These are phyloP conservation scores for Colletotrichum lini DNA, from an alignment of 2,329 filamentous ascomycete genomes.

Conservation along the genomic window DNA sequence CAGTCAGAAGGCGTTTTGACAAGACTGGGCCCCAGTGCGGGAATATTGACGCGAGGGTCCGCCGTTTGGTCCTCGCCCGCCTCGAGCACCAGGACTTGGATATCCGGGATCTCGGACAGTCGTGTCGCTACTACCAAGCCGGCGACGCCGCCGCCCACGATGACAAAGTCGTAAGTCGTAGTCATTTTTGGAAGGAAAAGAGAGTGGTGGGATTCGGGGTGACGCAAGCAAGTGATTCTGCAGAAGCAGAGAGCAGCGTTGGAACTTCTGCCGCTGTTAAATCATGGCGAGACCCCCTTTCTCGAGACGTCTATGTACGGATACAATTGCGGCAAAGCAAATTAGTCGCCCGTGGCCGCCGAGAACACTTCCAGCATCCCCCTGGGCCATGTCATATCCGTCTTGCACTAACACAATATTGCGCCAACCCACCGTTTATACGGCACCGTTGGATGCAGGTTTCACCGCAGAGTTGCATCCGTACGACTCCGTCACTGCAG, in stretches of 20 bases:
- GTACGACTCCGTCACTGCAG: slow-evolving; percentile 30
- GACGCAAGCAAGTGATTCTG: slow-evolving; percentile 7
- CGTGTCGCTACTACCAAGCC: slow-evolving; percentile 40
- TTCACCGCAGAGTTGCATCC: slow-evolving; percentile 34
- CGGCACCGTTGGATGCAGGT: slow-evolving; percentile 31
- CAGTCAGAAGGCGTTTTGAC: slow-evolving; percentile 47
- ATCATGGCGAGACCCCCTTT: slow-evolving; percentile 18
- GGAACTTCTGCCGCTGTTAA: slow-evolving; percentile 32
- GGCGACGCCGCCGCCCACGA: slow-evolving; percentile 42
- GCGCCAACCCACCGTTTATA: slow-evolving; percentile 24
- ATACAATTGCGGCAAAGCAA: slow-evolving; percentile 19
- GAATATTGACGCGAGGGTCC: slow-evolving; percentile 47
- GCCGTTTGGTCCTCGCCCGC: slow-evolving; percentile 47
- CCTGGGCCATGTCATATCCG: slow-evolving; percentile 16
- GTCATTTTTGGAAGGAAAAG: slow-evolving; percentile 34
- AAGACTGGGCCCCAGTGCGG: slow-evolving; percentile 47
- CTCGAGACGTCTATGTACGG: background rate
- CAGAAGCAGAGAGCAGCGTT: background rate
- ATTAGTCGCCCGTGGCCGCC: background rate
- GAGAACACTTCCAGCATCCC: slow-evolving; percentile 28
- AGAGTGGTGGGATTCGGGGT: slow-evolving; percentile 8
- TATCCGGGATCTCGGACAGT: slow-evolving; percentile 42
- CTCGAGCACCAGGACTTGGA: slow-evolving; percentile 49
- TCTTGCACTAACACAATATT: slow-evolving; percentile 16
- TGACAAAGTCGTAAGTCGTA: slow-evolving; percentile 43